Base-by-base conservation (phyloP, 148 eudicot species). In the Chenopodium quinoa region DNA sequence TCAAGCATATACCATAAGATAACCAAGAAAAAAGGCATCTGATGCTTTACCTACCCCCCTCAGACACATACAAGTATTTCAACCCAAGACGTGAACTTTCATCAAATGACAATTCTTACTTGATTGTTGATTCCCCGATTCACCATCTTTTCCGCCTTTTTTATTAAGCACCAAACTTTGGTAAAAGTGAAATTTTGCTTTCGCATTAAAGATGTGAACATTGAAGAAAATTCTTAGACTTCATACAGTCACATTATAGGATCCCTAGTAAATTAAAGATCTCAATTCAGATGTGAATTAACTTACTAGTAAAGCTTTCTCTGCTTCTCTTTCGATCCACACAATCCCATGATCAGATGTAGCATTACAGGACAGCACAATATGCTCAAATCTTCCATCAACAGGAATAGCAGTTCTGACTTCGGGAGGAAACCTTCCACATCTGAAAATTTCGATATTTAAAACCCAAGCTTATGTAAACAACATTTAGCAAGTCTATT, bases 301-400 rank as follows among this genome's bases (percentile, higher is more conserved):
- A 58, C 83, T 85, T 84, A 90, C 92, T 78, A 81, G 80, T 54
- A 89, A 79, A 31, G 97, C 97, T 74, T 87, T 91, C 81, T 89
- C 91, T 71, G 97, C 88, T 81, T 96, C 99, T 86, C 91, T 85
- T 85, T 89, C 90, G 34, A 96, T 96, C 97, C 97, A 93, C 31
- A 91, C 75, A 85, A 96, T 91, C 78, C 83, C 98, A 80, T 96
- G 99, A 89, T 96, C 99, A 68, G 93, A 89, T 10, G 94, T 96
- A 31, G 97, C 90, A 83, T 90, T 93, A 88, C 94, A 91, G 14
- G 99, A 91, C 65, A 96, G 87, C 65, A 96, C 99, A 79, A 96
- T 93, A 80, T 96, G 98, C 79, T 96, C 99, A 81, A 93, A 96
- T 85, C 99, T 90, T 82, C 93, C 99, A 75, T 93, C 98, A 37